Conservation (phyloP, 1,284 basidiomycete species). For the Ganoderma boninense region DNA sequence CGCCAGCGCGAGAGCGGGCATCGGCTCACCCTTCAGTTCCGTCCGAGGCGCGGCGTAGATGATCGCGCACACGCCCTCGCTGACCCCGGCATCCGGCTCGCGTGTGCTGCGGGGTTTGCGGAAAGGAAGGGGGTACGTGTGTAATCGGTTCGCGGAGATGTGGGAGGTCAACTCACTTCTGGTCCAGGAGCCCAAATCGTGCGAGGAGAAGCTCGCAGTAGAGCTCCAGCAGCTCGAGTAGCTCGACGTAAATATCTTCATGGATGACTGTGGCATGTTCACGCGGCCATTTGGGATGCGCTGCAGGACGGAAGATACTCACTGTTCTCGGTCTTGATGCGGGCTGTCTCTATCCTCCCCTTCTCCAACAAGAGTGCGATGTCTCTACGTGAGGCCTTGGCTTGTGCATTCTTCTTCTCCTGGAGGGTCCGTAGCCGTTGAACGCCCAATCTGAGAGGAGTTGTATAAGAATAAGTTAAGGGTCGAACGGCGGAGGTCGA, state of each 20-base stretch:
- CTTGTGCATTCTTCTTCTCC: constrained; percentile 93
- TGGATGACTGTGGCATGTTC: constrained; percentile 67
- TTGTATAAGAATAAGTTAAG: constrained; percentile 32
- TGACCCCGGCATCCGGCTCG: constrained; percentile 85
- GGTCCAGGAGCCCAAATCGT: constrained; percentile 91
- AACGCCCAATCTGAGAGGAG: constrained; percentile 75
- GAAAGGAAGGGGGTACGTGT: not conserved
- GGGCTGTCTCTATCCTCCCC: constrained; percentile 84
- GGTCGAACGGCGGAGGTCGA: constrained; percentile 29
- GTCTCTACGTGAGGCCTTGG: constrained; percentile 83
- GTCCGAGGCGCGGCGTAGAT: constrained; percentile 93
- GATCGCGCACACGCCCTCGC: constrained; percentile 81
- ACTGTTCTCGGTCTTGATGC: constrained; percentile 86
- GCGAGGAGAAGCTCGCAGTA: constrained; percentile 95
- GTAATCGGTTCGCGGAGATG: constrained; percentile 8
- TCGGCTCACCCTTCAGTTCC: constrained; percentile 80
- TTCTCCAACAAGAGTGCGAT: constrained; percentile 83
- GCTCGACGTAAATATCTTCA: constrained; percentile 87
- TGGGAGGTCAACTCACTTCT: constrained; percentile 60
- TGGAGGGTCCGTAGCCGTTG: constrained; percentile 91
- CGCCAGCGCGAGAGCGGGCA: not conserved
- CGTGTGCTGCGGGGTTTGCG: constrained; percentile 57
- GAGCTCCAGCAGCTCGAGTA: constrained; percentile 92
- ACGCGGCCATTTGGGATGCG: not conserved
- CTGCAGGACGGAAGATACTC: constrained; percentile 39